phyloP scores from a whole-genome alignment of 2,329 filamentous ascomycete genomes.

The Cladosporium sp. region DNA sequence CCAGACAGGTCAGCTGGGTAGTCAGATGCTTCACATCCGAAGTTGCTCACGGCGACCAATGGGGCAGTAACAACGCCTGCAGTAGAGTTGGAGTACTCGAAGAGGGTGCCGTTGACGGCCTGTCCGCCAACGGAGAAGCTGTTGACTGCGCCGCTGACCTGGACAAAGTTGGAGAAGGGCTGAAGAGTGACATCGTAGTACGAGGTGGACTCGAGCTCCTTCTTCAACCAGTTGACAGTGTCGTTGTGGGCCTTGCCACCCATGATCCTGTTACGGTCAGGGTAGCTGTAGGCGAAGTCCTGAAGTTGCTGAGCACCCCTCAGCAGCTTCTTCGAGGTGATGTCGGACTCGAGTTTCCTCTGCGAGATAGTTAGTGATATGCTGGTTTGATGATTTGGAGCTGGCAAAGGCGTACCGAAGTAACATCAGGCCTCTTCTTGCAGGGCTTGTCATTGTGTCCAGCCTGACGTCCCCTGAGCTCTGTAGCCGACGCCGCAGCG shows the following conservation, averaged over 20 bases:
- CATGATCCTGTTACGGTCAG: constrained; percentile 39
- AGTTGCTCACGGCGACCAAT: constrained; percentile 59
- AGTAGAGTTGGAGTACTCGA: constrained; percentile 25
- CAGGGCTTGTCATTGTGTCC: constrained; percentile 19
- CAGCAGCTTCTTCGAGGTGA: constrained; percentile 19
- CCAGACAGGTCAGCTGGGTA: constrained; percentile 61
- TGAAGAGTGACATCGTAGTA: constrained; percentile 63
- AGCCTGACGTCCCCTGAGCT: constrained; percentile 13
- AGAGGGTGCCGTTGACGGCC: constrained; percentile 65
- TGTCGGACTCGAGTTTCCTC: constrained; percentile 20
- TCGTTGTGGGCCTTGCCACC: constrained; percentile 40
- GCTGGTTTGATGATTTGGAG: background rate
- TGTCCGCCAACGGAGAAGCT: constrained; percentile 55
- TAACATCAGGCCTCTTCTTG: constrained; percentile 15
- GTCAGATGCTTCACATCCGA: constrained; percentile 65
- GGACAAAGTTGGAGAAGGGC: constrained; percentile 35
- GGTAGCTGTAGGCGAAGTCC: constrained; percentile 39
- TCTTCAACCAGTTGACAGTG: constrained; percentile 42
- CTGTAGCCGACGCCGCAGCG: constrained; percentile 16
- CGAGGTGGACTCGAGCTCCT: constrained; percentile 45
- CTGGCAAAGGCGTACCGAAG: background rate
- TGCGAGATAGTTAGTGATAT: background rate
- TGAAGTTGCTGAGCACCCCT: constrained; percentile 31
- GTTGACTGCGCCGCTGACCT: constrained; percentile 27
- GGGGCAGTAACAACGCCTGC: constrained; percentile 36